Evolutionary conservation across 1,284 basidiomycete species (phyloP), one percentile per base, ranked within the genome.

Genomic region (Cutaneotrichosporon mucoides): DNA sequence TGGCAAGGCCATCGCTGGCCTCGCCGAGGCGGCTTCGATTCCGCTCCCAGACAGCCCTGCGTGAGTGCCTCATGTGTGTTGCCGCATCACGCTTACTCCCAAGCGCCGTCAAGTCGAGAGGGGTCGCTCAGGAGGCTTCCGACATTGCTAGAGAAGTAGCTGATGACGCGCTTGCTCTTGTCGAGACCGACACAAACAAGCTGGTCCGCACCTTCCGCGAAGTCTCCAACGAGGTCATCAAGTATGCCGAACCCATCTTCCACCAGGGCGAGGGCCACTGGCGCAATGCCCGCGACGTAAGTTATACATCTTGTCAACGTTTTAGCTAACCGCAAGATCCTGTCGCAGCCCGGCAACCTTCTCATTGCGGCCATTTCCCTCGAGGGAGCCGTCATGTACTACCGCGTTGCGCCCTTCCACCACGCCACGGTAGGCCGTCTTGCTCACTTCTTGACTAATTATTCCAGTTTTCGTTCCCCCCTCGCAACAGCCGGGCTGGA

Each of bases 1-100:
- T 43, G 71, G 66, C 65, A 73, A 70, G 61, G 62, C 66, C 1
- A 24, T 72, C 4, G 68, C 72, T 44, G 59, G 59, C 48, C 60
- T 73, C 5, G 53, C 69, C 37, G 73, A 76, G 40, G 72, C 73
- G 8, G 69, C 75, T 7, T 67, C 61, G 56, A 62, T 75, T 24
- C 72, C 73, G 12, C 63, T 76, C 10, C 73, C 75, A 0, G 73
- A 76, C 8, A 68, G 62, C 33, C 73, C 73, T 3, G 43, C 68
- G 73, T 75, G 38, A 50, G 72, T 66, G 9, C 8, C 1, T 38
- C 12, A 16, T 24, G 24, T 24, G 24, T 24, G 24, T 24, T 24
- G n/a, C 40, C 42, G 41, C 16, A 16, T 15, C 44, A 49, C 37
- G 48, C 40, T 46, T 15, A 36, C 15, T 6, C 5, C 37, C 33